These are phyloP conservation scores for Fusarium sterilihyphosum DNA, from an alignment of 2,329 filamentous ascomycete genomes.

Conservation along the genomic window DNA sequence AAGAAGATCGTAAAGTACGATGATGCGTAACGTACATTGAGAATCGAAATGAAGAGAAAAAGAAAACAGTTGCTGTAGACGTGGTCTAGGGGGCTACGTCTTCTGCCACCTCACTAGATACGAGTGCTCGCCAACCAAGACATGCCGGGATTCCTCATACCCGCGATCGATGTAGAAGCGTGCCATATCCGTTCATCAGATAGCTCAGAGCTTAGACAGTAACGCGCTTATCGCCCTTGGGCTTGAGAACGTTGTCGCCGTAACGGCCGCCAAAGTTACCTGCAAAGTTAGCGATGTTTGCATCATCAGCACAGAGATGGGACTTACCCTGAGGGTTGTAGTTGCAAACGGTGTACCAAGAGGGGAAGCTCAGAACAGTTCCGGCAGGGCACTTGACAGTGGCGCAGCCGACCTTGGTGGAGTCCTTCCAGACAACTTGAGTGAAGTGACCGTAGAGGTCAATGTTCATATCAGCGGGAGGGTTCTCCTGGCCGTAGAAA, in stretches of 20 bases:
- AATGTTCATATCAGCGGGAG: conserved; percentile 70
- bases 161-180: conserved; percentile 12
- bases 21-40: conserved; percentile 50
- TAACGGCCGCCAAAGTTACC: conserved; percentile 65
- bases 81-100: conserved; percentile 22
- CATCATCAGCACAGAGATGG: neutral
- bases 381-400: conserved; percentile 73
- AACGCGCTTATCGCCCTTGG: conserved; percentile 44
- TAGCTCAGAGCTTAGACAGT: conserved; percentile 39
- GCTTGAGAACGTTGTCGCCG: conserved; percentile 58
- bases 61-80: conserved; percentile 31
- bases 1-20: conserved; percentile 49
- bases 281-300: conserved; percentile 33
- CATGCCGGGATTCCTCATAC: conserved; percentile 9
- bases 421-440: conserved; percentile 55
- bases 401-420: conserved; percentile 61
- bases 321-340: conserved; percentile 77
- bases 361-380: conserved; percentile 59
- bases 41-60: conserved; percentile 46
- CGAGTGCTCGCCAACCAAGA: conserved; percentile 27
- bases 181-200: conserved; percentile 21
- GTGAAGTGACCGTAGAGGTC: conserved; percentile 68
- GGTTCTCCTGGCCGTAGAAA: conserved; percentile 66
- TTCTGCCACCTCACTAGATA: conserved; percentile 23
- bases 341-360: conserved; percentile 90